These are phyloP conservation scores for Suillus cothurnatus DNA, from an alignment of 768 basidiomycete species.

Conservation along the genomic window DNA sequence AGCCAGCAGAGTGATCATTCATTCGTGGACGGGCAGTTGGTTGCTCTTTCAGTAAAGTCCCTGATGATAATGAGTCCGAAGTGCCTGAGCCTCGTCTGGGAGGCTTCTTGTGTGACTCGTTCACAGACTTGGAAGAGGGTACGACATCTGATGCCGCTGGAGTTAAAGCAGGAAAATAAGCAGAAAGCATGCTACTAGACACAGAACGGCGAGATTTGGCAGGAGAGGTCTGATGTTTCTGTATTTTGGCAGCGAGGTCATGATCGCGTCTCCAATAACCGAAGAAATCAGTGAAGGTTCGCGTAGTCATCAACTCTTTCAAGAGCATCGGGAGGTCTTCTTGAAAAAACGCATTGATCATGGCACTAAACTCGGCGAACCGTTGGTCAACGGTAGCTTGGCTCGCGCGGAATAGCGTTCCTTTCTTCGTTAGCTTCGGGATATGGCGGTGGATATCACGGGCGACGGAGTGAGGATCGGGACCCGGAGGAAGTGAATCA, in stretches of 20 bases:
- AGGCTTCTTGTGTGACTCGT: slow-evolving; percentile 9
- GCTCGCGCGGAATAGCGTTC: slow-evolving; percentile 70
- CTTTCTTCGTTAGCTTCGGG: slow-evolving; percentile 71
- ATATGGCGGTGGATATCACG: slow-evolving; percentile 66
- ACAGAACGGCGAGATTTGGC: slow-evolving; percentile 44
- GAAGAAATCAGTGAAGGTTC: slow-evolving; percentile 73
- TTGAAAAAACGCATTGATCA: slow-evolving; percentile 60
- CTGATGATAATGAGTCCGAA: slow-evolving; percentile 32
- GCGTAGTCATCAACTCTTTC: slow-evolving; percentile 60
- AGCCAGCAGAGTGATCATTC: slow-evolving; percentile 11
- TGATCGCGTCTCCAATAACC: slow-evolving; percentile 75
- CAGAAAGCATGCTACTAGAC: slow-evolving; percentile 56
- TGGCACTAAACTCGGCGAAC: slow-evolving; percentile 55
- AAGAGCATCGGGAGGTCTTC: slow-evolving; percentile 67
- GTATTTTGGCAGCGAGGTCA: slow-evolving; percentile 54
- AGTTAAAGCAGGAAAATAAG: slow-evolving; percentile 53
- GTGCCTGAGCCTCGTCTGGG: slow-evolving; percentile 7
- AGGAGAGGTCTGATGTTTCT: slow-evolving; percentile 20
- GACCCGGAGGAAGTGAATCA: slow-evolving; percentile 83
- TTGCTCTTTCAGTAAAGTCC: slow-evolving; percentile 14
- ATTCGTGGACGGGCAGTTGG: slow-evolving; percentile 12
- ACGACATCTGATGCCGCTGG: slow-evolving; percentile 13
- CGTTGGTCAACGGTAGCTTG: slow-evolving; percentile 67
- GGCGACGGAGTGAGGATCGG: slow-evolving; percentile 75
- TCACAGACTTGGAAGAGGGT: slow-evolving; percentile 16